A percentile compares a stretch with the other conserved stretches of the same genome.
Conservation (phyloP, 768 basidiomycete genomes). For the Suillus subalutaceus region DNA sequence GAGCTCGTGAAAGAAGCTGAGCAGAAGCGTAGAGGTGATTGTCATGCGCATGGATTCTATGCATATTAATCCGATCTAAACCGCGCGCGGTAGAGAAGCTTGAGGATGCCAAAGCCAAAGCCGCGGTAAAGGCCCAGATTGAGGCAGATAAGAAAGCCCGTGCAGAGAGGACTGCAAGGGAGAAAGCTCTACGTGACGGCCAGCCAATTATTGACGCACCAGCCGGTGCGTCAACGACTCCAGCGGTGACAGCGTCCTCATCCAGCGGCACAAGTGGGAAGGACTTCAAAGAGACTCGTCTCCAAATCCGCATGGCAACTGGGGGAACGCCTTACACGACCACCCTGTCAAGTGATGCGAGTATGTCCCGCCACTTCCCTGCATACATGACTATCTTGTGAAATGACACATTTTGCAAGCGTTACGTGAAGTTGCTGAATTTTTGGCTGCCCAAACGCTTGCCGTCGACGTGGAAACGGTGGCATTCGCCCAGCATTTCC, state of each 20-base stretch:
- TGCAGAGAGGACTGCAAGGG: slow-evolving; percentile 84
- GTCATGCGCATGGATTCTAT: no score
- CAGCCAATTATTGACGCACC: slow-evolving; percentile 40
- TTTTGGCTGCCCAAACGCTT: slow-evolving; percentile 73
- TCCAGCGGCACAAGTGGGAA: slow-evolving; percentile 55
- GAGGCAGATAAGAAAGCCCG: slow-evolving; percentile 91
- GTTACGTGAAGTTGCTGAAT: slow-evolving; percentile 86
- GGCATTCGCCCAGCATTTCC: slow-evolving; percentile 79
- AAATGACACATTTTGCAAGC: slow-evolving; percentile 45
- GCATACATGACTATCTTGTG: background rate
- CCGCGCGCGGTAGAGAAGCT: slow-evolving; percentile 68
- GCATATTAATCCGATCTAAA: background rate
- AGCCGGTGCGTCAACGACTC: slow-evolving; percentile 35
- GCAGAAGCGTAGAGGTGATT: slow-evolving; percentile 72
- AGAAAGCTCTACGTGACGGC: slow-evolving; percentile 91
- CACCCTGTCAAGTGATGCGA: slow-evolving; percentile 75
- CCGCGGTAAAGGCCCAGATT: slow-evolving; percentile 90
- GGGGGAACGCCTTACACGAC: slow-evolving; percentile 81
- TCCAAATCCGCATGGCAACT: slow-evolving; percentile 86
- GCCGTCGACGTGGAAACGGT: slow-evolving; percentile 77
- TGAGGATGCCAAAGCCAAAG: slow-evolving; percentile 83
- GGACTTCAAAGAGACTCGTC: slow-evolving; percentile 84
- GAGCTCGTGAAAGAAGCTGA: slow-evolving; percentile 85
- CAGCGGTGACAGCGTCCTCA: slow-evolving; percentile 37
- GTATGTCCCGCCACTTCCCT: slow-evolving; percentile 46